Conservation (phyloP, 495 filamentous ascomycete species). For the Parmelia sp. region DNA sequence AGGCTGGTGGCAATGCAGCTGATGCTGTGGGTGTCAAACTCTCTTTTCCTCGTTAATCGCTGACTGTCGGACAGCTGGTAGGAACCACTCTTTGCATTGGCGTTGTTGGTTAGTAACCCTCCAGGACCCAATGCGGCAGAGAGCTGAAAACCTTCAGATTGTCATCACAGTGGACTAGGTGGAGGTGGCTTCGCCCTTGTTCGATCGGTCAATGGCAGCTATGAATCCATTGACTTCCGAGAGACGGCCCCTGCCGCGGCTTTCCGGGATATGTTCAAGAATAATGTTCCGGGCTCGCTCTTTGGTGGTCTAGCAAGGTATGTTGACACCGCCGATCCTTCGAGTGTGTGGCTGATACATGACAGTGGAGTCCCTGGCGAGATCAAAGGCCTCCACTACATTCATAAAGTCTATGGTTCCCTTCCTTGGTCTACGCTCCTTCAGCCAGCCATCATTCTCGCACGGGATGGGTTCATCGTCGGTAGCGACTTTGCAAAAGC, state of each 20-base stretch:
- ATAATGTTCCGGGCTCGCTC: slow-evolving; percentile 42
- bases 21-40: slow-evolving; percentile 48
- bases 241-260: slow-evolving; percentile 77
- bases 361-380: slow-evolving; percentile 73
- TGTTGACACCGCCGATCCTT: neutral
- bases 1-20: slow-evolving; percentile 66
- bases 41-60: neutral
- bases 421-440: slow-evolving; percentile 63
- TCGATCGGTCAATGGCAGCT: slow-evolving; percentile 48
- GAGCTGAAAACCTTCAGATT: slow-evolving; percentile 26
- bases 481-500: slow-evolving; percentile 62
- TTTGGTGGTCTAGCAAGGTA: slow-evolving; percentile 61
- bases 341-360: neutral
- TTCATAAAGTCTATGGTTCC: slow-evolving; percentile 65
- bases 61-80: slow-evolving; percentile 41
- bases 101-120: slow-evolving; percentile 48
- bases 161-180: slow-evolving; percentile 75
- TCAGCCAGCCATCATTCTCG: slow-evolving; percentile 62
- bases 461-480: slow-evolving; percentile 66
- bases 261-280: slow-evolving; percentile 69
- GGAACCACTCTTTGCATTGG: slow-evolving; percentile 69
- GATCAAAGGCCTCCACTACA: slow-evolving; percentile 65
- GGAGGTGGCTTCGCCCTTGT: slow-evolving; percentile 77
- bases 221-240: slow-evolving; percentile 72
- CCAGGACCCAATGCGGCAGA: neutral